Base-by-base conservation (phyloP, 2,329 filamentous ascomycete species). In the Zasmidium citrigriseum region DNA sequence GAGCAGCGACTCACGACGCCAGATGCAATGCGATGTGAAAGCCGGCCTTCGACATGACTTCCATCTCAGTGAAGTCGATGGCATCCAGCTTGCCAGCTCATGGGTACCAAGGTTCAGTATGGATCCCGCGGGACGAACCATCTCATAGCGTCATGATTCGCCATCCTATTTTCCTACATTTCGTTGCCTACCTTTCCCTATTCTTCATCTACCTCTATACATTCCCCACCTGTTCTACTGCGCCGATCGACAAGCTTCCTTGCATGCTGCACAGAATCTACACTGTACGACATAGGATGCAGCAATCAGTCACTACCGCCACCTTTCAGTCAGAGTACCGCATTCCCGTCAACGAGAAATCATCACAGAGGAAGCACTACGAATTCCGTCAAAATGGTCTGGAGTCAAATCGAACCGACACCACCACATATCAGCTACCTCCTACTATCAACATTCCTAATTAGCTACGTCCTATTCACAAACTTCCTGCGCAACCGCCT, bases 231-330 rank as follows among this genome's bases (percentile, higher is more conserved):
- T 41, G 5, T 41, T 41, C 72, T 22, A 75, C 83, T 7, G 83
- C 80, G 44, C 73, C 84, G 23, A 77, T 87, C 44, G 80, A 81
- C 1, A 85, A 85, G 1, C 16, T 46, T n/a, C 34, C n/a, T 18
- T 78, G 79, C 54, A 71, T 87, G 50, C 27, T 7, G 14, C 27
- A 41, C 18, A 41, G 12, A n/a, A 41, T 11, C 14, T 41, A 41
- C 5, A 41, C 34, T 41, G 4, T 41, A n/a, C 34, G 18, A 16
- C 34, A 41, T 41, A 41, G 12, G 12, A 23, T n/a, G 34, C 10
- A 21, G 50, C 50, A 45, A 45, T 38, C 29, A 25, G 18, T 18
- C 21, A 11, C 48, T 21, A 23, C 34, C 38, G 21, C 12, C 25
- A 49, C 45, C 20, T 25, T 29, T 20, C 38, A 41, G 22, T 18